Conservation (phyloP, 495 filamentous ascomycete genomes). For the Annulohypoxylon bovei region DNA sequence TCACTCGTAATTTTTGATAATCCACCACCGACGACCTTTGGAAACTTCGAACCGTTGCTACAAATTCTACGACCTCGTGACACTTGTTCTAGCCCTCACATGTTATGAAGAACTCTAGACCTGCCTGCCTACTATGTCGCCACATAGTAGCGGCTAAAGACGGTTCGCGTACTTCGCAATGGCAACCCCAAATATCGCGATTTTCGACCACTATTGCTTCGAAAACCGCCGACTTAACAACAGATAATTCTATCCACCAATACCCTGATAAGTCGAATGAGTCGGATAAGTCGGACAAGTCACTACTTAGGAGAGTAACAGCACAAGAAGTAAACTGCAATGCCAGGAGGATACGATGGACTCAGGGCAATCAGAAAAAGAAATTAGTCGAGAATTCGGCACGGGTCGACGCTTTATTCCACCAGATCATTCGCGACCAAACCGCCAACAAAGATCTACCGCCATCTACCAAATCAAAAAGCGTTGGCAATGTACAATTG, state of each 20-base stretch:
- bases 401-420: slow-evolving; percentile 38
- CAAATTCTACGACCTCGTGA: not conserved
- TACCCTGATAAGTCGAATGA: not conserved
- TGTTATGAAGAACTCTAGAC: slow-evolving; percentile 40
- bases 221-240: slow-evolving; percentile 1
- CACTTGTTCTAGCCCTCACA: not conserved
- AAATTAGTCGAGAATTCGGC: slow-evolving; percentile 1
- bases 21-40: not conserved
- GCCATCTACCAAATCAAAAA: not conserved
- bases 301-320: not conserved
- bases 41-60: not conserved
- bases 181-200: slow-evolving; percentile 46
- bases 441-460: slow-evolving; percentile 6
- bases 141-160: slow-evolving; percentile 35
- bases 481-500: slow-evolving; percentile 3
- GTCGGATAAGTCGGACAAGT: not conserved
- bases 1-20: not conserved
- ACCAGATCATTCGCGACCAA: slow-evolving; percentile 41
- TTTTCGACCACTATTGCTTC: slow-evolving; percentile 16
- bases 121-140: slow-evolving; percentile 44
- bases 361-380: not conserved
- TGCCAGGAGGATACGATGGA: not conserved
- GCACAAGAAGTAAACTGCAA: not conserved
- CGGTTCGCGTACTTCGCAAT: slow-evolving; percentile 55
- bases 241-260: not conserved